Evolutionary conservation across 306 rosid species (phyloP).

Genomic region (Fagus crenata): DNA sequence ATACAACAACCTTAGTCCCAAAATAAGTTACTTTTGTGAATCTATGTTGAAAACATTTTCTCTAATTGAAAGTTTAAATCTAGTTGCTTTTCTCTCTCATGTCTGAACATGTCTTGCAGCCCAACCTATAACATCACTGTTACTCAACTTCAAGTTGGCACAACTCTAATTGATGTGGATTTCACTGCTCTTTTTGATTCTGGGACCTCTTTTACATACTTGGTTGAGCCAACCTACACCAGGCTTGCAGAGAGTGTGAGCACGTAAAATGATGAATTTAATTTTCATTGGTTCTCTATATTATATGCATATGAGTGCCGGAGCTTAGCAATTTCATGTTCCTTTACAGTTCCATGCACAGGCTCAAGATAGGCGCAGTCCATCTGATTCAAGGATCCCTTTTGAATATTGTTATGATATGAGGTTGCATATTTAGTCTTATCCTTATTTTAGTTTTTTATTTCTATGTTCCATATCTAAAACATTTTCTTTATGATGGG

Average conservation of each 20-base stretch:
- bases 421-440: conserved; percentile 55
- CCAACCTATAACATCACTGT: conserved; percentile 82
- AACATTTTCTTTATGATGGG: conserved; percentile 34
- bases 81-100: conserved; percentile 26
- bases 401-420: conserved; percentile 86
- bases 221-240: conserved; percentile 72
- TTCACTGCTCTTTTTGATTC: conserved; percentile 82
- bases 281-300: conserved; percentile 11
- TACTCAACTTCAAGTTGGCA: conserved; percentile 75
- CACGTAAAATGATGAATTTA: conserved; percentile 17
- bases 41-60: conserved; percentile 18
- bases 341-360: conserved; percentile 76
- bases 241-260: conserved; percentile 72
- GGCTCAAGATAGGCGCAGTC: conserved; percentile 57
- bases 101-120: conserved; percentile 53
- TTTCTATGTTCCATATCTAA: conserved; percentile 26
- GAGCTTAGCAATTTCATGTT: conserved; percentile 23
- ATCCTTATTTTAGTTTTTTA: conserved; percentile 7
- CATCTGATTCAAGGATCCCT: conserved; percentile 73
- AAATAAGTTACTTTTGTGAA: conserved; percentile 10
- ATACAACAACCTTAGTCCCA: background rate
- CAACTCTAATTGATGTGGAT: conserved; percentile 60
- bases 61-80: conserved; percentile 2
- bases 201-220: conserved; percentile 88
- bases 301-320: conserved; percentile 17